Evolutionary conservation across 768 basidiomycete species (phyloP).

Genomic region (Suillus variegatus): DNA sequence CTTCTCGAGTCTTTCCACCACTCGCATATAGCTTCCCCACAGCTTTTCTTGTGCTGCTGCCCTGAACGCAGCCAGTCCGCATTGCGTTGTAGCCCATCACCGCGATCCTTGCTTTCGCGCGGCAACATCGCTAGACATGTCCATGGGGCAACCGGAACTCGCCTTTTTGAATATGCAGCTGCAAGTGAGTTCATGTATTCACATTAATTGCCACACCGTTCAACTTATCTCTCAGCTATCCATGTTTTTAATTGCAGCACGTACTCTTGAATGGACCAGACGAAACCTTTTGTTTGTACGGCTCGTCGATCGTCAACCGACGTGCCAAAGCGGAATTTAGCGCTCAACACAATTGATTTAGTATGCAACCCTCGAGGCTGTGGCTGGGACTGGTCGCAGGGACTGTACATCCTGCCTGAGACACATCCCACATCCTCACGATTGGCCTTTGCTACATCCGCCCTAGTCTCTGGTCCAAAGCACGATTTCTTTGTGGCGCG

Average conservation of each 20-base stretch:
- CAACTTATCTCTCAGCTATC: conserved; percentile 10
- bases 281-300: conserved; percentile 15
- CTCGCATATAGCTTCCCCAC: conserved; percentile 46
- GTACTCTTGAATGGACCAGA: conserved; percentile 21
- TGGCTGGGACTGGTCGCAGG: conserved; percentile 61
- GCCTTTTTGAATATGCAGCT: conserved; percentile 15
- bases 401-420: conserved; percentile 32
- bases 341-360: conserved; percentile 50
- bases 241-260: conserved; percentile 13
- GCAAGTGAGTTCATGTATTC: conserved; percentile 8
- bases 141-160: neutral
- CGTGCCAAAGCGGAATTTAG: neutral
- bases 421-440: conserved; percentile 41
- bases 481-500: too few species aligned
- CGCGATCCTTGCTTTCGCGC: conserved; percentile 44
- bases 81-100: conserved; percentile 48
- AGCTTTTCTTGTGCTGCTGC: conserved; percentile 51
- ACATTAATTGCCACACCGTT: neutral
- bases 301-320: conserved; percentile 5
- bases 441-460: conserved; percentile 37
- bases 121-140: conserved; percentile 18
- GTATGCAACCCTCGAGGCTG: conserved; percentile 52
- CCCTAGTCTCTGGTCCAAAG: conserved; percentile 29
- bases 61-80: conserved; percentile 44
- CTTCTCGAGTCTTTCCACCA: conserved; percentile 41